Base-by-base conservation (phyloP, 163 green algal species). In the Chlamydomonas reinhardtii region DNA sequence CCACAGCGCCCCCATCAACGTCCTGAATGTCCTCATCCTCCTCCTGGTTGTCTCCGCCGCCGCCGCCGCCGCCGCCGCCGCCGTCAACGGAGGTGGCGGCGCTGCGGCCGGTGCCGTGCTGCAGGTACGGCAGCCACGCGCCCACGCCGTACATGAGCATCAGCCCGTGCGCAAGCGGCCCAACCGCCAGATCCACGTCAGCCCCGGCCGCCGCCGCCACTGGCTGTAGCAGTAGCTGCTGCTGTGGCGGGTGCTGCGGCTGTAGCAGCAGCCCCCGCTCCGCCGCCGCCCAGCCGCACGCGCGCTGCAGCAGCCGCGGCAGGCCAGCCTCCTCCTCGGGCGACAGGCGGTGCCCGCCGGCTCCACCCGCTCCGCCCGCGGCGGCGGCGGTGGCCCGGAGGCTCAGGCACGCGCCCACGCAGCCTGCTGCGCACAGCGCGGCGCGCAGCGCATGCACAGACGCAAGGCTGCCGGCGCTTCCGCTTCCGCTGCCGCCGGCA, bases 121-220 rank as follows among this genome's bases (percentile, higher is more conserved):
- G 65, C 66, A 85, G 6, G 39, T 54, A 52, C 54, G 79, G 79
- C 79, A 86, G 52, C 79, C 69, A 78, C 2, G 12, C 16, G 0
- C 11, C 54, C 2, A 64, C 43, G 79, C 79, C 79, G 69, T 73
- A 78, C 79, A 79, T 64, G 0, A 79, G 34, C 34, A 34, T 11
- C 54, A 73, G 4, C 54, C 79, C 78, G 34, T 79, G 68, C 34
- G 72, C 79, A 34, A 86, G 34, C 14, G 79, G 79, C 56, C 79
- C 79, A 2, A 69, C n/a, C 4, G 32, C 78, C 12, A 85, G 37
- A 0, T 64, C 61, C 4, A 37, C 75, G 29, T 31, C 65, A 32
- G 61, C 24, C 35, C 24, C 59, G 39, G 54, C 74, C 56, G 56
- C 31, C 27, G 5, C 31, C 31, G 5, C 54, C 54, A 16, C 22